These are phyloP conservation scores for Triangularia verruculosa DNA, from an alignment of 2,329 filamentous ascomycete genomes.

Conservation along the genomic window DNA sequence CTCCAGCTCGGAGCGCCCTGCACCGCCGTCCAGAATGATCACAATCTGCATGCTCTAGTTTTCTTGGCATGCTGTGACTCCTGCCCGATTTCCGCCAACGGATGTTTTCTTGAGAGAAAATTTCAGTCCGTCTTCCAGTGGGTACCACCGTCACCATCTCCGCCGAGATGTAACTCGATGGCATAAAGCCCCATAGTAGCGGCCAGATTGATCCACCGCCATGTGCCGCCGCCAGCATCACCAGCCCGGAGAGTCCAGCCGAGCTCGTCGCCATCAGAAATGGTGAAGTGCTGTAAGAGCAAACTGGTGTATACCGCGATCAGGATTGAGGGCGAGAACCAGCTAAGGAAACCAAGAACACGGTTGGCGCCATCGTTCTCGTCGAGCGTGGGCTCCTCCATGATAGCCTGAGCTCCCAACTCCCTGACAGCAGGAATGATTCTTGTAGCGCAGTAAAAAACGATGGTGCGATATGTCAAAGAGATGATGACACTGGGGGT, in stretches of 20 bases:
- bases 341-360: slow-evolving; percentile 78
- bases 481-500: slow-evolving; percentile 96
- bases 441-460: slow-evolving; percentile 90
- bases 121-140: slow-evolving; percentile 93
- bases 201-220: slow-evolving; percentile 90
- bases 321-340: slow-evolving; percentile 91
- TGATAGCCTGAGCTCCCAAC: slow-evolving; percentile 75
- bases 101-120: not conserved
- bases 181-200: slow-evolving; percentile 88
- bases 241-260: slow-evolving; percentile 86
- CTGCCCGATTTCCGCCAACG: not conserved
- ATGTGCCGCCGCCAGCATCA: slow-evolving; percentile 78
- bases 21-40: not conserved
- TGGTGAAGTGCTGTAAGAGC: slow-evolving; percentile 88
- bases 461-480: slow-evolving; percentile 86
- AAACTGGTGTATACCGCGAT: slow-evolving; percentile 96
- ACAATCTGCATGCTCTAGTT: not conserved
- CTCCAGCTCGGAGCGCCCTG: not conserved
- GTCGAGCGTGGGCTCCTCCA: slow-evolving; percentile 80
- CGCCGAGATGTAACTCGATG: slow-evolving; percentile 83
- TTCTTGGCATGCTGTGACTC: not conserved
- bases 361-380: slow-evolving; percentile 80
- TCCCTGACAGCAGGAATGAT: slow-evolving; percentile 94
- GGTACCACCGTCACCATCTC: slow-evolving; percentile 70
- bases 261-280: slow-evolving; percentile 58